These are phyloP conservation scores for Epichloe amarillans DNA, from an alignment of 2,329 filamentous ascomycete species.

Conservation along the genomic window DNA sequence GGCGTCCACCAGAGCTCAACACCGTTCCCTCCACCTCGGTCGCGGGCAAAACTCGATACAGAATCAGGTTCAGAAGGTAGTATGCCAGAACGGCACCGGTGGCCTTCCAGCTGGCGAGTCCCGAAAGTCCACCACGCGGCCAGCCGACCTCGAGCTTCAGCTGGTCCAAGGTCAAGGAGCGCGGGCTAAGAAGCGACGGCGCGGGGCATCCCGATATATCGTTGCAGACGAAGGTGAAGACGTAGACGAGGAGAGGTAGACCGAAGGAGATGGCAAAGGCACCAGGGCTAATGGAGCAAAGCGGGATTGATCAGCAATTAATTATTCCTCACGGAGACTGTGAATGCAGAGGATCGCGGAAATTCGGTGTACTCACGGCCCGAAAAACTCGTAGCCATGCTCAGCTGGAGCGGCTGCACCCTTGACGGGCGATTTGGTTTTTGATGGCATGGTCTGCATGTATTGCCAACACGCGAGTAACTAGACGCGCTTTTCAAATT, in stretches of 20 bases:
- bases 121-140: conserved; percentile 56
- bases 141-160: conserved; percentile 74
- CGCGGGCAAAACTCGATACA: conserved; percentile 68
- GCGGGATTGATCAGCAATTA: not conserved
- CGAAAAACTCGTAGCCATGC: conserved; percentile 39
- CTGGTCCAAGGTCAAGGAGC: conserved; percentile 54
- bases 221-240: conserved; percentile 78
- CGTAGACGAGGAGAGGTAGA: conserved; percentile 66
- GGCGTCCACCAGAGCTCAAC: conserved; percentile 55
- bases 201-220: conserved; percentile 84
- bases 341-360: not conserved
- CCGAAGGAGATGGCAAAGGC: conserved; percentile 67
- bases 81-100: conserved; percentile 62
- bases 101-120: conserved; percentile 56
- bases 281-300: conserved; percentile 43
- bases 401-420: conserved; percentile 11
- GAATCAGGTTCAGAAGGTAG: conserved; percentile 59
- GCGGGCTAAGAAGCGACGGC: conserved; percentile 63
- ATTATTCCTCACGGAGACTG: not conserved
- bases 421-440: conserved; percentile 15
- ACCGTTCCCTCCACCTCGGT: conserved; percentile 56
- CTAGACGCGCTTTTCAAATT: not conserved
- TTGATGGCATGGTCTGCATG: conserved; percentile 18
- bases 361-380: conserved; percentile 27
- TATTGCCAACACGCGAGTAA: not conserved